A percentile compares a stretch with the other conserved stretches of the same genome.
phyloP scores from a whole-genome alignment of 345 rosid species.

The Hypericum perforatum region DNA sequence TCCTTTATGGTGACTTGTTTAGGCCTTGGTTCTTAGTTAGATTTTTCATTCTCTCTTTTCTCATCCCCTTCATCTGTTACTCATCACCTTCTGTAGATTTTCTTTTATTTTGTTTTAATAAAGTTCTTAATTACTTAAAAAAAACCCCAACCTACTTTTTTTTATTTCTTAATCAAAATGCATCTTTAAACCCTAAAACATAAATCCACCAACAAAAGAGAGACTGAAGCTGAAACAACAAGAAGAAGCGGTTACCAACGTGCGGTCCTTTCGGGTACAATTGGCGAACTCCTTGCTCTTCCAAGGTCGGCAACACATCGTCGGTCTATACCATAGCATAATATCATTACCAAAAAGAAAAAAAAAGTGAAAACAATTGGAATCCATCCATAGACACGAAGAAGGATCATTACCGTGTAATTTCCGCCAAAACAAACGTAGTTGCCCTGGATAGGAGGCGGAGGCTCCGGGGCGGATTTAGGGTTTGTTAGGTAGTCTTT shows the following conservation, averaged over 20 bases:
- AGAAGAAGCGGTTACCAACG: conserved; percentile 36
- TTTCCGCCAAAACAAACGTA: conserved; percentile 60
- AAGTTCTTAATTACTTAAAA: too few species aligned
- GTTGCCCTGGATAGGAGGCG: conserved; percentile 72
- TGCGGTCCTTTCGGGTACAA: conserved; percentile 62
- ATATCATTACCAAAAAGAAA: too few species aligned
- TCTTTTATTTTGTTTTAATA: too few species aligned
- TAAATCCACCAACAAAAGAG: neutral
- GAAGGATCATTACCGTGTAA: conserved; percentile 43
- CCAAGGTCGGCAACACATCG: conserved; percentile 81
- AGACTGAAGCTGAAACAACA: too few species aligned
- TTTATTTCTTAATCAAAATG: too few species aligned
- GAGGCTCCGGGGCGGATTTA: conserved; percentile 66
- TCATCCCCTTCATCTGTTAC: too few species aligned
- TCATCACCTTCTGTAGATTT: too few species aligned
- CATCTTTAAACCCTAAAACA: too few species aligned
- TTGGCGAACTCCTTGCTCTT: conserved; percentile 80
- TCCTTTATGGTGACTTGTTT: too few species aligned
- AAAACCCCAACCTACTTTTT: too few species aligned
- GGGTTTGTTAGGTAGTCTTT: conserved; percentile 63
- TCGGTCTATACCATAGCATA: conserved; percentile 51
- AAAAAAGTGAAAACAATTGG: neutral
- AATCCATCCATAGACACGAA: neutral
- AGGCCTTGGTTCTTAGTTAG: too few species aligned
- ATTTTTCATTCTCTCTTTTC: too few species aligned